Base-by-base conservation (phyloP, 2,329 filamentous ascomycete genomes). In the Sporothrix pallida region DNA sequence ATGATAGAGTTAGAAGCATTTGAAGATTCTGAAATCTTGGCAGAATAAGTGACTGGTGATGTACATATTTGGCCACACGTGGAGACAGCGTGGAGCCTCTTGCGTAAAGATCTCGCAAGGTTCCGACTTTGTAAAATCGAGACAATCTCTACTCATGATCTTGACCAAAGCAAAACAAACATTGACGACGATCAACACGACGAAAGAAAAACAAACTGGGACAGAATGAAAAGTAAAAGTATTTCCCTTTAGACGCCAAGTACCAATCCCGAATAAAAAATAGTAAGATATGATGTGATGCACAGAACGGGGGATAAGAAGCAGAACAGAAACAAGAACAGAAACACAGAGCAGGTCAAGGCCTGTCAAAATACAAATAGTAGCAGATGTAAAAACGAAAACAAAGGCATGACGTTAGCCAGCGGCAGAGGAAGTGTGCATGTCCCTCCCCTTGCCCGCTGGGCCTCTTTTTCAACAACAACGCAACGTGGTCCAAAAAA, bases 211-310 rank as follows among this genome's bases (percentile, higher is more conserved):
- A 6, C 56, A 13, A 42, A 9, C n/a, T 6, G 7, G 23, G 23
- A 70, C n/a, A 42, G 50, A 46, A 7, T 17, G 15, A 46, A 60
- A 26, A 46, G 31, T 26, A 70, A 58, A 37, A 56, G 52, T 31
- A 46, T 48, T 56, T 48, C 44, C 69, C 70, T 37, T 52, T 71
- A 37, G 56, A 71, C 70, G 70, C 70, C 70, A 54, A 58, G 31
- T 42, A 63, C 46, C 70, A 50, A 63, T 15, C 70, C 70, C 70
- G 42, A 60, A 58, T 31, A 48, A 26, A 60, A 71, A 26, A 46
- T 46, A 70, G 31, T 37, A 63, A 71, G 23, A 54, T 52, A 54
- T 50, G 44, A 63, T 62, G 70, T 48, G 62, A 65, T 67, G 42
- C 62, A 67, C 56, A 71, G 6, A 23, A 70, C 7, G 50, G 26